A percentile compares a stretch with the other conserved stretches of the same genome.
Evolutionary conservation across 106 monocot genomes (phyloP).

Genomic region (Iris macrosiphon): DNA sequence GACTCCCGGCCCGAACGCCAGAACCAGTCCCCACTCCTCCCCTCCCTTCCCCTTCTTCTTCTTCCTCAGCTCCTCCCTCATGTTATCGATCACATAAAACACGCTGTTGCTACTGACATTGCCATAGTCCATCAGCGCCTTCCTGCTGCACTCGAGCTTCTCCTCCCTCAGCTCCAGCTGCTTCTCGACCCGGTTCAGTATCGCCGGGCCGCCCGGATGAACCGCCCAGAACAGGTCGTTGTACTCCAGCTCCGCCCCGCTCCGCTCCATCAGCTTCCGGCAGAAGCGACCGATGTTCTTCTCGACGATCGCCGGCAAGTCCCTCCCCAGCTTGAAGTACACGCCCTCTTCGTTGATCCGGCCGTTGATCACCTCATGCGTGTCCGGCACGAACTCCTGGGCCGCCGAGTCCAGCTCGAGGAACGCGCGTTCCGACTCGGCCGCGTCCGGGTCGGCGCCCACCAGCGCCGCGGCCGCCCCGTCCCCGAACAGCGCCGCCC

Average conservation of each 20-base stretch:
- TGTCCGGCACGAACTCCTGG: constrained; percentile 64
- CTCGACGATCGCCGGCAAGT: constrained; percentile 62
- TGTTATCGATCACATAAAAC: constrained; percentile 74
- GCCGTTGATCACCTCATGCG: constrained; percentile 54
- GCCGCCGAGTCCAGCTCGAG: constrained; percentile 46
- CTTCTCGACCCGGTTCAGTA: constrained; percentile 62
- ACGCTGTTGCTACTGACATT: constrained; percentile 80
- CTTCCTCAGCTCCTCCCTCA: constrained; percentile 54
- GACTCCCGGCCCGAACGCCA: constrained; percentile 89
- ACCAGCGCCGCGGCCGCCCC: constrained; percentile 69
- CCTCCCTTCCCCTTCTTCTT: constrained; percentile 15
- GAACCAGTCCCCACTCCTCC: constrained; percentile 57
- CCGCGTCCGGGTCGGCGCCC: constrained; percentile 47
- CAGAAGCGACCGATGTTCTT: constrained; percentile 57
- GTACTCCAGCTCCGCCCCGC: constrained; percentile 20
- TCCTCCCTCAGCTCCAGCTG: constrained; percentile 48
- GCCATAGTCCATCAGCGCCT: constrained; percentile 66
- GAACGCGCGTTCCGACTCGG: constrained; percentile 24
- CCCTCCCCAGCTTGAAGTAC: constrained; percentile 63
- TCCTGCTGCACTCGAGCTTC: constrained; percentile 59
- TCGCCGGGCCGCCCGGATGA: constrained; percentile 88
- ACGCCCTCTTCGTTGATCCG: constrained; percentile 64
- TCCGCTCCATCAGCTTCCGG: constrained; percentile 23
- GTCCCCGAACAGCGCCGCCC: constrained; percentile 80
- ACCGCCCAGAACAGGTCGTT: constrained; percentile 85